Percentiles rank a stretch among this genome's conserved stretches.
Evolutionary conservation across 768 basidiomycete genomes (phyloP).

Genomic region (Suillus paluster): DNA sequence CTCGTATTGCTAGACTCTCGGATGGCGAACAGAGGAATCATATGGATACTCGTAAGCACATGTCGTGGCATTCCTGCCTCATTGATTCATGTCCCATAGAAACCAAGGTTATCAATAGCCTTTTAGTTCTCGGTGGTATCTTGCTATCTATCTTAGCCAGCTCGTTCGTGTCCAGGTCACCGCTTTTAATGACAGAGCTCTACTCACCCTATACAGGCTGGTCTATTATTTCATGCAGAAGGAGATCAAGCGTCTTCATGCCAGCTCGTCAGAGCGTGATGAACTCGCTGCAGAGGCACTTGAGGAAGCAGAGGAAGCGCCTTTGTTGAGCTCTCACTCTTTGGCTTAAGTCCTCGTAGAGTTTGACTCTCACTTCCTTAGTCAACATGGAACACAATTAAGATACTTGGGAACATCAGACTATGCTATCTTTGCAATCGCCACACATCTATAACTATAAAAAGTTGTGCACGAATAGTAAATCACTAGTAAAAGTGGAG

Average conservation of each 20-base stretch:
- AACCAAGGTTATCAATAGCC: slow-evolving; percentile 67
- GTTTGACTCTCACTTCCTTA: neutral
- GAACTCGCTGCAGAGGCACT: slow-evolving; percentile 62
- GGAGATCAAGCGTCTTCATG: slow-evolving; percentile 60
- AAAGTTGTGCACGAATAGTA: slow-evolving; percentile 9
- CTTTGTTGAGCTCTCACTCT: slow-evolving; percentile 45
- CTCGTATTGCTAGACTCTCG: slow-evolving; percentile 71
- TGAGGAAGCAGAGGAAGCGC: slow-evolving; percentile 64
- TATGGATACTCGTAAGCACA: slow-evolving; percentile 72
- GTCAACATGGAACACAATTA: neutral
- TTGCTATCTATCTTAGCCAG: slow-evolving; percentile 61
- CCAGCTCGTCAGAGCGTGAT: slow-evolving; percentile 50
- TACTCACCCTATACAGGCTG: slow-evolving; percentile 47
- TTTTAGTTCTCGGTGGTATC: slow-evolving; percentile 64
- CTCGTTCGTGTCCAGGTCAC: slow-evolving; percentile 52
- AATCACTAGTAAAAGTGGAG: slow-evolving; percentile 82
- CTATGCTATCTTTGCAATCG: neutral
- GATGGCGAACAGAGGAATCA: slow-evolving; percentile 73
- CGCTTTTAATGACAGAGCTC: slow-evolving; percentile 9
- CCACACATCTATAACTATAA: slow-evolving; percentile 5
- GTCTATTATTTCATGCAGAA: slow-evolving; percentile 67
- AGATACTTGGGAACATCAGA: neutral
- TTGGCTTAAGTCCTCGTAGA: neutral
- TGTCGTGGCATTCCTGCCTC: slow-evolving; percentile 2
- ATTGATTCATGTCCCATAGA: slow-evolving; percentile 39